These are phyloP conservation scores for Pyrenophora graminea DNA, from an alignment of 2,329 filamentous ascomycete genomes.

Conservation along the genomic window DNA sequence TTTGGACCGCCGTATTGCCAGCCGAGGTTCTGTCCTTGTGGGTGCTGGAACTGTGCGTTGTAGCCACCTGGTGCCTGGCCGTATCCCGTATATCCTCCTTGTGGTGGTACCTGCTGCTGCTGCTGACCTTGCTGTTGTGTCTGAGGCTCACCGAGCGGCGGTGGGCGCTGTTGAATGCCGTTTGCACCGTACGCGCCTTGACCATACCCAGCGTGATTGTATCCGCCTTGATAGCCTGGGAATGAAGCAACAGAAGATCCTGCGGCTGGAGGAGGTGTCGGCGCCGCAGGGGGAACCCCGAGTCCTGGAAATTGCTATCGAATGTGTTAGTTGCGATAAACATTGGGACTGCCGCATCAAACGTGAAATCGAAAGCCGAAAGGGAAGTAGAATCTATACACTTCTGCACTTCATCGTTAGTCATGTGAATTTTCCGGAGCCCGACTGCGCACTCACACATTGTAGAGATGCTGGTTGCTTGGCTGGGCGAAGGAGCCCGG, in stretches of 20 bases:
- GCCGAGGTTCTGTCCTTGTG: slow-evolving; percentile 15
- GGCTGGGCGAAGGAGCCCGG: slow-evolving; percentile 22
- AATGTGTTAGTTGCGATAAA: slow-evolving; percentile 8
- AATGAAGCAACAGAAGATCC: slow-evolving; percentile 26
- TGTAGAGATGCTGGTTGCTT: slow-evolving; percentile 29
- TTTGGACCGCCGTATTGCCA: slow-evolving; percentile 25
- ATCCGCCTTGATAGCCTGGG: slow-evolving; percentile 18
- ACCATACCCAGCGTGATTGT: slow-evolving; percentile 15
- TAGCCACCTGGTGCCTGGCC: slow-evolving; percentile 13
- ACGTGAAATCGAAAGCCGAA: neutral
- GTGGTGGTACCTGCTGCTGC: slow-evolving; percentile 15
- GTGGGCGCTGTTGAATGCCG: slow-evolving; percentile 23
- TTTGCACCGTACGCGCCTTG: slow-evolving; percentile 12
- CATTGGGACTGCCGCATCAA: neutral
- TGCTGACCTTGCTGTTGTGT: slow-evolving; percentile 15
- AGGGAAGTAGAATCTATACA: neutral
- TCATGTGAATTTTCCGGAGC: neutral
- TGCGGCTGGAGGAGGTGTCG: slow-evolving; percentile 33
- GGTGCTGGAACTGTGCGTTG: slow-evolving; percentile 15
- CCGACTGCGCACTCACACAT: slow-evolving; percentile 29
- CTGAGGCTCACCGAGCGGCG: slow-evolving; percentile 22
- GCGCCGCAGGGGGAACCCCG: slow-evolving; percentile 29
- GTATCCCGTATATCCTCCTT: slow-evolving; percentile 16
- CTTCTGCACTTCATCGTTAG: slow-evolving; percentile 20
- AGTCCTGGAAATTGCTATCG: slow-evolving; percentile 28